phyloP scores from a whole-genome alignment of 306 rosid genomes.

The Lathyrus sativus region DNA sequence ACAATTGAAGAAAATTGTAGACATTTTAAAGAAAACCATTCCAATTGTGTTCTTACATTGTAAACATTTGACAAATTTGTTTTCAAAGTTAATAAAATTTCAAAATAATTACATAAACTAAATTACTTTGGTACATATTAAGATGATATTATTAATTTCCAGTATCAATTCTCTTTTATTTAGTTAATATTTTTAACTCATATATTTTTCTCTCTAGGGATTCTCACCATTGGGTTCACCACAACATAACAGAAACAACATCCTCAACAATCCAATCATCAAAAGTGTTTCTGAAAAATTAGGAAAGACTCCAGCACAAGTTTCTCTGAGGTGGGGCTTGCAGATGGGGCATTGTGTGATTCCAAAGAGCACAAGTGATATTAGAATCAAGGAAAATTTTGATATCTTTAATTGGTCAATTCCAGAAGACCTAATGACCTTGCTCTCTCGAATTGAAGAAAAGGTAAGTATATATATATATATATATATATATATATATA shows the following conservation, averaged over 20 bases:
- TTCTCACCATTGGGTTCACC: slow-evolving; percentile 68
- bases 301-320: slow-evolving; percentile 72
- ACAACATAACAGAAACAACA: slow-evolving; percentile 38
- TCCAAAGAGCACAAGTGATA: slow-evolving; percentile 66
- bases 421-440: slow-evolving; percentile 45
- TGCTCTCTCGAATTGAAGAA: slow-evolving; percentile 46
- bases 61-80: too few species aligned
- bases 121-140: too few species aligned
- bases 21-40: too few species aligned
- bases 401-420: slow-evolving; percentile 66
- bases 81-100: too few species aligned
- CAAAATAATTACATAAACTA: too few species aligned
- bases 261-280: slow-evolving; percentile 51
- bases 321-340: slow-evolving; percentile 73
- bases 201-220: slow-evolving; percentile 43
- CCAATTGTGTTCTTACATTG: too few species aligned
- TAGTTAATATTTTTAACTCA: too few species aligned
- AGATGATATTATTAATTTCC: too few species aligned
- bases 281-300: slow-evolving; percentile 51
- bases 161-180: too few species aligned
- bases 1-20: too few species aligned
- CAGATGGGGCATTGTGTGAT: slow-evolving; percentile 72
- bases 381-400: slow-evolving; percentile 55
- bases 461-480: slow-evolving; percentile 48
- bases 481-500: background rate